Percentiles rank a stretch among this genome's conserved stretches.
Conservation (phyloP, 2,329 filamentous ascomycete genomes). For the Venturia carpophila region DNA sequence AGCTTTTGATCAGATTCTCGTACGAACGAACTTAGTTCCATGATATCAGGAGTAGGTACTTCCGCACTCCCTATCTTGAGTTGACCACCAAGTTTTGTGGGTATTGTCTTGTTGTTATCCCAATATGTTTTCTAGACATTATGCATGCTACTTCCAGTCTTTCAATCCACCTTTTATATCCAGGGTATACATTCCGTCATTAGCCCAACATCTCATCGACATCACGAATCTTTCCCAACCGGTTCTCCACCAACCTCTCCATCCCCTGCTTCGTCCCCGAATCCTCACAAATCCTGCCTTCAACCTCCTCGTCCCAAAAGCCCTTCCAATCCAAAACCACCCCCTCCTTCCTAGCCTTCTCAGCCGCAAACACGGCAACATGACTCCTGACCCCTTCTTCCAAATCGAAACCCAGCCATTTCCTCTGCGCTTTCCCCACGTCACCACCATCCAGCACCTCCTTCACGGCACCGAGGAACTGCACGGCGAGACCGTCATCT, state of each 20-base stretch:
- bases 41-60: too few species aligned
- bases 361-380: conserved; percentile 87
- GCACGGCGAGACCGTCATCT: conserved; percentile 68
- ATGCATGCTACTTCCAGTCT: too few species aligned
- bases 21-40: too few species aligned
- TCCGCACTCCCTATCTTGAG: too few species aligned
- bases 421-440: conserved; percentile 62
- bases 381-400: conserved; percentile 87
- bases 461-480: conserved; percentile 77
- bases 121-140: too few species aligned
- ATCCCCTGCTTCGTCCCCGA: too few species aligned
- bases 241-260: not conserved
- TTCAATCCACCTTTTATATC: too few species aligned
- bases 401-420: conserved; percentile 71
- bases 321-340: conserved; percentile 65
- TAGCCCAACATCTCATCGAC: too few species aligned
- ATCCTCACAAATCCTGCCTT: conserved; percentile 18
- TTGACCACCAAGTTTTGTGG: too few species aligned
- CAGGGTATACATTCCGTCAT: too few species aligned
- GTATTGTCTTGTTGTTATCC: too few species aligned
- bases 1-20: too few species aligned
- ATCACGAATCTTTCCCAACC: not conserved
- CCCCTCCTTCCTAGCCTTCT: conserved; percentile 66
- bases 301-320: conserved; percentile 63
- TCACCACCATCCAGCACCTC: conserved; percentile 62